Evolutionary conservation across 345 rosid genomes (phyloP).

Genomic region (Populus davidiana): DNA sequence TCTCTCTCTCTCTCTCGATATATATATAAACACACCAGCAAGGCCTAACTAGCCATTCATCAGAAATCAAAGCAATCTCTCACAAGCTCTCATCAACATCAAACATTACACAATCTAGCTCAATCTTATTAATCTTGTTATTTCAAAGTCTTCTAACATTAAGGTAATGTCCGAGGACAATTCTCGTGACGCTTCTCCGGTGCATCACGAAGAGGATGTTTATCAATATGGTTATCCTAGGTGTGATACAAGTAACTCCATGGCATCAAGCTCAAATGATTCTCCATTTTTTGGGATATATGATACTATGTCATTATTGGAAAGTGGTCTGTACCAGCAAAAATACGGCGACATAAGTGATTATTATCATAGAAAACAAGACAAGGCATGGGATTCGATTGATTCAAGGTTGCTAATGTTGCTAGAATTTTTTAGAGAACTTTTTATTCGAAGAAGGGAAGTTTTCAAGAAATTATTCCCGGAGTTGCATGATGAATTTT

Average conservation of each 20-base stretch:
- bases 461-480: constrained; percentile 39
- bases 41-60: not conserved
- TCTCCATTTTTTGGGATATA: not conserved
- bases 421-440: constrained; percentile 33
- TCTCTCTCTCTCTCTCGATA: too few relatives aligned
- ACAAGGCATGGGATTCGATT: constrained; percentile 10
- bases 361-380: not conserved
- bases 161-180: not conserved
- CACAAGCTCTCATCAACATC: not conserved
- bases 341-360: not conserved
- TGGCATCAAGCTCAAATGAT: not conserved
- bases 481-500: constrained; percentile 19
- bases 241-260: not conserved
- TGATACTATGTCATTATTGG: constrained; percentile 5
- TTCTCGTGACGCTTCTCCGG: not conserved
- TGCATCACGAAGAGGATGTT: not conserved
- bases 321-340: constrained; percentile 2
- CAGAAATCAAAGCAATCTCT: not conserved
- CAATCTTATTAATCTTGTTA: not conserved
- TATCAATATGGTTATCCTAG: not conserved
- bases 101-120: not conserved
- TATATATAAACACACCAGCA: not conserved
- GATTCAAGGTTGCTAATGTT: constrained; percentile 33
- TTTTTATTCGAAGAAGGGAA: constrained; percentile 32
- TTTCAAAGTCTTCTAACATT: not conserved